These are phyloP conservation scores for Diospyros kaki DNA, from an alignment of 148 eudicot species.

Conservation along the genomic window DNA sequence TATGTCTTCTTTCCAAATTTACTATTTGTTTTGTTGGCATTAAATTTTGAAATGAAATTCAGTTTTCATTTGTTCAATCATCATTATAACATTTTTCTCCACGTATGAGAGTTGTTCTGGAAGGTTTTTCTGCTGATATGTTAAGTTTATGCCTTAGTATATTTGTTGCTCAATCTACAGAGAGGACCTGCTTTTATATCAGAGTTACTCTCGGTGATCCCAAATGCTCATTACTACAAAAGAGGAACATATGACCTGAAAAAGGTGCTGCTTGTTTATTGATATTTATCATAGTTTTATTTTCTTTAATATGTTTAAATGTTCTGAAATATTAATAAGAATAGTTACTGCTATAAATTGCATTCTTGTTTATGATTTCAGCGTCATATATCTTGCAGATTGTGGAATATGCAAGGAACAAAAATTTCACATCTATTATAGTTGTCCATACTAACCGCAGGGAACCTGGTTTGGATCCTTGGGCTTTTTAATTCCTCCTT, in stretches of 20 bases:
- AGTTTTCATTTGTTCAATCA: neutral
- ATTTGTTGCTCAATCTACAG: conserved; percentile 32
- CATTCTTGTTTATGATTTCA: neutral
- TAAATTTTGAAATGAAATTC: neutral
- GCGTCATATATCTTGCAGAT: conserved; percentile 43
- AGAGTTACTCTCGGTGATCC: conserved; percentile 70
- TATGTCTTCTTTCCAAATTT: conserved; percentile 26
- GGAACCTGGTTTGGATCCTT: conserved; percentile 64
- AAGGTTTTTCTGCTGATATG: conserved; percentile 1
- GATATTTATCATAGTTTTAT: neutral
- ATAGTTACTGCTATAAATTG: conserved; percentile 6
- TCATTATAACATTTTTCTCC: neutral
- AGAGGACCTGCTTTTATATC: conserved; percentile 85
- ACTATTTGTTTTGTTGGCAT: neutral
- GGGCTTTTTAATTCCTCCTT: neutral
- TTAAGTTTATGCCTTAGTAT: neutral
- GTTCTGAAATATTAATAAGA: too few relatives aligned
- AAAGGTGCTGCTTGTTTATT: conserved; percentile 1
- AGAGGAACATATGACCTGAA: conserved; percentile 71
- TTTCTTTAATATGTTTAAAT: too few relatives aligned
- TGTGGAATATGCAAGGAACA: conserved; percentile 71
- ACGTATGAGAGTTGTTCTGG: neutral
- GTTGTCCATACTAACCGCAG: conserved; percentile 92
- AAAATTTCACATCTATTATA: conserved; percentile 76
- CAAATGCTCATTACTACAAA: conserved; percentile 74